Conservation (phyloP, 2,329 filamentous ascomycete species). For the Cytospora paraplurivora region DNA sequence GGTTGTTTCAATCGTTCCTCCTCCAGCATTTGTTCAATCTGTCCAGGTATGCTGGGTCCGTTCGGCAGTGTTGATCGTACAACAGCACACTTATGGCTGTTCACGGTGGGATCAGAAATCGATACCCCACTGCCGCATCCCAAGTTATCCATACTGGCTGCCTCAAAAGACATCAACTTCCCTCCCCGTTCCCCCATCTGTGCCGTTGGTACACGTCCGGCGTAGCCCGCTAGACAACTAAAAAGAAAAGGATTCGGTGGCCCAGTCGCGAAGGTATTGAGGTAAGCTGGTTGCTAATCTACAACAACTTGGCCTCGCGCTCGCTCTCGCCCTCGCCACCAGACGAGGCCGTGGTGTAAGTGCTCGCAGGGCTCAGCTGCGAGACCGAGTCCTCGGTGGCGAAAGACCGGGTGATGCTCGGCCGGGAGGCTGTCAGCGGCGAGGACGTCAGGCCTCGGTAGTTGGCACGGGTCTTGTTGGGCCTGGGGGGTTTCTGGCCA, state of each 20-base stretch:
- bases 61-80: neutral
- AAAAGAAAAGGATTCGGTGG: neutral
- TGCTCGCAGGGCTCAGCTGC: conserved; percentile 9
- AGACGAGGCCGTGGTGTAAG: conserved; percentile 9
- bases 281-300: neutral
- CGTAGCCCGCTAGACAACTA: neutral
- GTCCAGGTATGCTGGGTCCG: neutral
- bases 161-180: neutral
- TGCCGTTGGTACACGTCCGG: conserved; percentile 3
- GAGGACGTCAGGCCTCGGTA: conserved; percentile 26
- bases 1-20: neutral
- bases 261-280: neutral
- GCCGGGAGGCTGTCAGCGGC: conserved; percentile 17
- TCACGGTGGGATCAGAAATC: neutral
- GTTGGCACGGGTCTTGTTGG: conserved; percentile 19
- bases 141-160: neutral
- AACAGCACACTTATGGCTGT: neutral
- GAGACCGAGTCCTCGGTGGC: conserved; percentile 22
- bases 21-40: neutral
- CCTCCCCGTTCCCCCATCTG: neutral
- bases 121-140: neutral
- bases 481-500: conserved; percentile 11
- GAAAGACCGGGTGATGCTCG: conserved; percentile 24
- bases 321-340: conserved; percentile 5
- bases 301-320: conserved; percentile 4